These are phyloP conservation scores for Saccharomycopsis hybrid DNA, from an alignment of 1,139 yeast genomes.

Conservation along the genomic window DNA sequence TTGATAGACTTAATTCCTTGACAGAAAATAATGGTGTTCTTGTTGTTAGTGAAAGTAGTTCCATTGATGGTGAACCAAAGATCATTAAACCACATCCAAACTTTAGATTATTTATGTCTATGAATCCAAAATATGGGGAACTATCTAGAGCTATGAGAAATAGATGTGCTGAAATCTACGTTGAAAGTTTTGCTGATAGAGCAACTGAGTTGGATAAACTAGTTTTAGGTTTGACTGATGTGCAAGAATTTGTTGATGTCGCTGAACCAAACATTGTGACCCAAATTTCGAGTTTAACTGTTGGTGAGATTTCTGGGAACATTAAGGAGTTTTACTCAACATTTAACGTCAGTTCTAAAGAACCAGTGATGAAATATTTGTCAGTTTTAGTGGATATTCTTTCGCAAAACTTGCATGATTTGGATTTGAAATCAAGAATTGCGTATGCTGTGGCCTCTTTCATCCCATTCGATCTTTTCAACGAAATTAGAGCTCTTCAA, in stretches of 20 bases:
- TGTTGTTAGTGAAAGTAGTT: slow-evolving; percentile 19
- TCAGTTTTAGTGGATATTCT: slow-evolving; percentile 10
- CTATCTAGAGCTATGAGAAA: slow-evolving; percentile 97
- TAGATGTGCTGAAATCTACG: slow-evolving; percentile 81
- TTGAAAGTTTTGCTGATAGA: slow-evolving; percentile 48
- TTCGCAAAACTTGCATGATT: neutral
- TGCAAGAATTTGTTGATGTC: neutral
- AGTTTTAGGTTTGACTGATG: slow-evolving; percentile 21
- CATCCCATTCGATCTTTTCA: slow-evolving; percentile 7
- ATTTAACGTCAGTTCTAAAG: slow-evolving; percentile 9
- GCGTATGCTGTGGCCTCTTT: slow-evolving; percentile 10
- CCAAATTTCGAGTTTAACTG: slow-evolving; percentile 5
- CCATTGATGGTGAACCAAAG: slow-evolving; percentile 77
- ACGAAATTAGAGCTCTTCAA: too few relatives aligned
- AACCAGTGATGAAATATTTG: neutral
- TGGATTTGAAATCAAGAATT: neutral
- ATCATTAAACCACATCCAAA: slow-evolving; percentile 73
- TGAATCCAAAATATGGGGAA: slow-evolving; percentile 91
- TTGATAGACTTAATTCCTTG: slow-evolving; percentile 51
- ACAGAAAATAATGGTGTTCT: neutral
- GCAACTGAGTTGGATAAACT: slow-evolving; percentile 47
- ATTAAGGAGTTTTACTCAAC: slow-evolving; percentile 3
- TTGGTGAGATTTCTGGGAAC: neutral
- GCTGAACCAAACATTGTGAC: slow-evolving; percentile 4
- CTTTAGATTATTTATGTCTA: slow-evolving; percentile 81